Conservation (phyloP, 1,139 yeast genomes). For the Suhomyces bribrorum region DNA sequence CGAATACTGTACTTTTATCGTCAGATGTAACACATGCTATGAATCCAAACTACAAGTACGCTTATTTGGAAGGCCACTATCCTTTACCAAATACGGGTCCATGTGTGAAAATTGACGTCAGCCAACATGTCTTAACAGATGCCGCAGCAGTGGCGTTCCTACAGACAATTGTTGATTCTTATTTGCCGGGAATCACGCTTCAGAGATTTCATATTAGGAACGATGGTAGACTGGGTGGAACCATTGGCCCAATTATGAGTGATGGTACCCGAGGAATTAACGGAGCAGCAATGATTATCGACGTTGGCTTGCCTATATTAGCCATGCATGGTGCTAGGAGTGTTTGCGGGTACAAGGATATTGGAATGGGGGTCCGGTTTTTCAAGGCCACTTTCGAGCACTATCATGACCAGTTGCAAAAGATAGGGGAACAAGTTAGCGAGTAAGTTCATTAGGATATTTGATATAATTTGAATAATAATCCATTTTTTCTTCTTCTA, state of each 20-base stretch:
- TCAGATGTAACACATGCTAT: conserved; percentile 51
- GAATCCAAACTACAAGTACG: conserved; percentile 44
- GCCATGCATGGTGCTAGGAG: conserved; percentile 51
- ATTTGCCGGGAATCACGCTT: conserved; percentile 26
- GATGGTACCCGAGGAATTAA: conserved; percentile 26
- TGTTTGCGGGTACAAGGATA: conserved; percentile 43
- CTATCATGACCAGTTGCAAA: too few species aligned
- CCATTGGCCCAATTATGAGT: conserved; percentile 48
- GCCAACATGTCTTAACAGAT: conserved; percentile 48
- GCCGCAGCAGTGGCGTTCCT: conserved; percentile 29
- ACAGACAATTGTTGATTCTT: conserved; percentile 27
- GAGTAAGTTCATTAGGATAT: too few species aligned
- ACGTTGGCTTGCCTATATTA: conserved; percentile 48
- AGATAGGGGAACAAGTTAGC: too few species aligned
- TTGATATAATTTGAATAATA: too few species aligned
- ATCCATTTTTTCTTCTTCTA: too few species aligned
- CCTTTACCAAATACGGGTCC: conserved; percentile 48
- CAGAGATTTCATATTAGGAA: conserved; percentile 49
- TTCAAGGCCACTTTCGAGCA: conserved; percentile 39
- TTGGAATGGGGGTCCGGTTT: conserved; percentile 43
- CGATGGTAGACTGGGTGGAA: conserved; percentile 47
- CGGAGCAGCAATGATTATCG: conserved; percentile 45
- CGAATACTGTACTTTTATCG: conserved; percentile 35
- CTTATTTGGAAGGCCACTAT: conserved; percentile 40
- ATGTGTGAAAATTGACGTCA: conserved; percentile 41